Conservation (phyloP, 495 filamentous ascomycete species). For the Aspergillus biplanus region DNA sequence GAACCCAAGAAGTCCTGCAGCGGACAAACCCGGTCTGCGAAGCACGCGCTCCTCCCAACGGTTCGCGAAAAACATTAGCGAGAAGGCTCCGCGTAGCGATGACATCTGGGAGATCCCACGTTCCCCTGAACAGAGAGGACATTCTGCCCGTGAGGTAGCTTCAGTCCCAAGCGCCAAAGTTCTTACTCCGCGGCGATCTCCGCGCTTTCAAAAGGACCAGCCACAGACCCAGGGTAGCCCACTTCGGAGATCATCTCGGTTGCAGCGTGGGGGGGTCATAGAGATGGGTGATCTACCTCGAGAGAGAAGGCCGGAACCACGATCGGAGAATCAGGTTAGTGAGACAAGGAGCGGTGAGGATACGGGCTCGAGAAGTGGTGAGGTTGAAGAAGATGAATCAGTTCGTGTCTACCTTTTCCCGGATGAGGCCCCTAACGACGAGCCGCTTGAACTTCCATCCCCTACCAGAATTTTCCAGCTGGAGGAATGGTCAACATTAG, state of each 20-base stretch:
- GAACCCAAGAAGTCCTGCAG: not conserved
- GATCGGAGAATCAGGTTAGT: not conserved
- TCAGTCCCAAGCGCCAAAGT: not conserved
- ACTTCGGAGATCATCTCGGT: not conserved
- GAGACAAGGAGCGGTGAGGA: not conserved
- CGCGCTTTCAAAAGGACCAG: conserved; percentile 1
- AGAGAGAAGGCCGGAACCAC: not conserved
- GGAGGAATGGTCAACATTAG: not conserved
- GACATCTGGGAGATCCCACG: conserved; percentile 10
- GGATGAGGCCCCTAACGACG: not conserved
- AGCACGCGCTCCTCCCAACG: conserved; percentile 7
- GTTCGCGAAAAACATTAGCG: not conserved
- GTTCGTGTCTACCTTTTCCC: conserved; percentile 3
- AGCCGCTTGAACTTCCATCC: not conserved
- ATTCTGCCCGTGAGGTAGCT: not conserved
- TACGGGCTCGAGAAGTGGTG: not conserved
- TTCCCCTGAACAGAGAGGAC: conserved; percentile 9
- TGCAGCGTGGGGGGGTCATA: not conserved
- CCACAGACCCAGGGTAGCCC: not conserved
- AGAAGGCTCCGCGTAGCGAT: conserved; percentile 12
- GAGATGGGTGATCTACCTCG: not conserved
- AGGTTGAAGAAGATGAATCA: conserved; percentile 6
- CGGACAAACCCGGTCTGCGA: not conserved
- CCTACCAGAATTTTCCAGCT: not conserved
- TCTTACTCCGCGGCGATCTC: conserved; percentile 15